Evolutionary conservation across 257 asterid genomes (phyloP).

Genomic region (Fraxinus excelsior): DNA sequence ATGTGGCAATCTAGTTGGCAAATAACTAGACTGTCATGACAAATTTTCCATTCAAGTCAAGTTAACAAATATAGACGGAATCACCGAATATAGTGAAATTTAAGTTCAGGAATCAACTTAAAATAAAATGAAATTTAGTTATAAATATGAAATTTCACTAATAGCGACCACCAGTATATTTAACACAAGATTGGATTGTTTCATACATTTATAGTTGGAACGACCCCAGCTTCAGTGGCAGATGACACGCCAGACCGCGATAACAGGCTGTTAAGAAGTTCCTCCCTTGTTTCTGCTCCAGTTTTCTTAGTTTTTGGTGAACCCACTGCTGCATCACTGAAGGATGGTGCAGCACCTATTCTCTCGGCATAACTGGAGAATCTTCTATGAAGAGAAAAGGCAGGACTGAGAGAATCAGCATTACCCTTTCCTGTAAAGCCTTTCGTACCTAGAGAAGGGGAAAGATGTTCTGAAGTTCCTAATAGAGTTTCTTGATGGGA

Average conservation of each 20-base stretch:
- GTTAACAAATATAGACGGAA: slow-evolving; percentile 18
- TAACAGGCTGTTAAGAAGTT: slow-evolving; percentile 65
- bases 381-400: slow-evolving; percentile 63
- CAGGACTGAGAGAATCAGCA: slow-evolving; percentile 59
- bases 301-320: slow-evolving; percentile 94
- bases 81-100: neutral
- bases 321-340: slow-evolving; percentile 50
- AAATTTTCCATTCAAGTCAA: slow-evolving; percentile 3
- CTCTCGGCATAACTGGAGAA: slow-evolving; percentile 95
- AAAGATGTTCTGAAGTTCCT: slow-evolving; percentile 53
- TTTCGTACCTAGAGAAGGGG: slow-evolving; percentile 57
- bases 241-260: slow-evolving; percentile 67
- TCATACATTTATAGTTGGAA: slow-evolving; percentile 65
- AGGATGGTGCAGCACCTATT: slow-evolving; percentile 72
- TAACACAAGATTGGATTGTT: slow-evolving; percentile 9
- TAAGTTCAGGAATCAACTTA: neutral
- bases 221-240: slow-evolving; percentile 47
- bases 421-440: slow-evolving; percentile 45
- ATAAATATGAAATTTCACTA: neutral
- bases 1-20: neutral
- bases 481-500: slow-evolving; percentile 46
- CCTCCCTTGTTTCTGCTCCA: slow-evolving; percentile 93
- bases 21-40: neutral
- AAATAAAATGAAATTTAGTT: neutral
- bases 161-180: neutral